Evolutionary conservation across 176 grass and related monocot genomes (phyloP).

Genomic region (Oryza longistaminata): DNA sequence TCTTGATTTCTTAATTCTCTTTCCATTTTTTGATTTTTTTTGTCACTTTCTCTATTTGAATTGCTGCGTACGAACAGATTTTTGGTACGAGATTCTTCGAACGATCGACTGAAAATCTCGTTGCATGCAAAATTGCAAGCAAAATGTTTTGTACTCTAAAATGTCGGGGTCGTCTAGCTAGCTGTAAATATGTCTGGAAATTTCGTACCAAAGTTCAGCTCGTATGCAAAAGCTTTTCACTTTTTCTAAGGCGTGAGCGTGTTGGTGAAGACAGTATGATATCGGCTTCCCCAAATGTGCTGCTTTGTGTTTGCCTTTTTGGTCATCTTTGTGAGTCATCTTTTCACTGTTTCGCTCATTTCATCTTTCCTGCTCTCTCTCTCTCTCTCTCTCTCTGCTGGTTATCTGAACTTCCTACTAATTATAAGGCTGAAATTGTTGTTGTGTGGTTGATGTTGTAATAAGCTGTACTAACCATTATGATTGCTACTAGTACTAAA

Average conservation of each 20-base stretch:
- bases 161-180: not conserved
- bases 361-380: constrained; percentile 40
- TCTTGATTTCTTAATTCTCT: not conserved
- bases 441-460: not conserved
- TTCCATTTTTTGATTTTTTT: not conserved
- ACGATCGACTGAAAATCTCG: not conserved
- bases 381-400: constrained; percentile 35
- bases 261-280: constrained; percentile 36
- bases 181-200: constrained; percentile 24
- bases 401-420: not conserved
- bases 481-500: not conserved
- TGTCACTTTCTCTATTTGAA: not conserved
- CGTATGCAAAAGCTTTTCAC: constrained; percentile 9
- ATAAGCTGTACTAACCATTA: not conserved
- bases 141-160: not conserved
- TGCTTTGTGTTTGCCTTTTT: constrained; percentile 42
- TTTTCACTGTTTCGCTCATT: constrained; percentile 14
- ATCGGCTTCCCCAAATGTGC: constrained; percentile 27
- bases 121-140: not conserved
- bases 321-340: constrained; percentile 1
- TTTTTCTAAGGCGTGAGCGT: constrained; percentile 29
- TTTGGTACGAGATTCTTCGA: not conserved
- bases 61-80: constrained; percentile 13
- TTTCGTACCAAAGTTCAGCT: not conserved
- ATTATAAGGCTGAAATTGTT: not conserved